A percentile compares a stretch with the other conserved stretches of the same genome.
phyloP scores from a whole-genome alignment of 768 basidiomycete genomes.

The Lentinula edodes region DNA sequence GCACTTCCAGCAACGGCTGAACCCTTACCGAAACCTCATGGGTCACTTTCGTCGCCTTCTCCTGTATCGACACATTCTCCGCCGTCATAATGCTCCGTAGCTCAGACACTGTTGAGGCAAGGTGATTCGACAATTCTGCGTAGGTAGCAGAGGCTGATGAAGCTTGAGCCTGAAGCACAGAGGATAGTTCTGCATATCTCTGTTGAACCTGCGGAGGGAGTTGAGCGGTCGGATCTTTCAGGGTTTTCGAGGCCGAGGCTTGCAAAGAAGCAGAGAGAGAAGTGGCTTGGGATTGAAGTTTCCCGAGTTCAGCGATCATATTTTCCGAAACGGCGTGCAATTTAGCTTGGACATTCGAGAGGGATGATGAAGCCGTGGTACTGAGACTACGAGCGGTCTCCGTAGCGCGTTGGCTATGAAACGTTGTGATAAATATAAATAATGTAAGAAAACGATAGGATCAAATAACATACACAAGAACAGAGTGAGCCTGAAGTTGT shows the following conservation, averaged over 20 bases:
- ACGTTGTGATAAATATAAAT: too few relatives aligned
- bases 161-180: neutral
- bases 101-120: conserved; percentile 45
- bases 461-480: conserved; percentile 46
- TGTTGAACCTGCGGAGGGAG: conserved; percentile 59
- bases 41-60: conserved; percentile 54
- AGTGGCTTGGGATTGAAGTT: conserved; percentile 54
- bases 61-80: conserved; percentile 52
- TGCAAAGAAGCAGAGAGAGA: conserved; percentile 41
- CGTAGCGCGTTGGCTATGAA: conserved; percentile 57
- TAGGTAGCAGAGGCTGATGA: conserved; percentile 27
- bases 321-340: conserved; percentile 58
- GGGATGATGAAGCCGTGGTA: conserved; percentile 50
- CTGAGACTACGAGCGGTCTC: conserved; percentile 63
- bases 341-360: conserved; percentile 47
- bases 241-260: conserved; percentile 17
- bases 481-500: conserved; percentile 61
- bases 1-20: conserved; percentile 51
- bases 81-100: conserved; percentile 46
- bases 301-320: conserved; percentile 64
- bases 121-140: conserved; percentile 39
- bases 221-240: conserved; percentile 32
- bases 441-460: too few relatives aligned
- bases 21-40: conserved; percentile 58
- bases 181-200: neutral